Evolutionary conservation across 1,284 basidiomycete species (phyloP), one percentile per base, ranked within the genome.

Genomic region (Puccinia coronata): DNA sequence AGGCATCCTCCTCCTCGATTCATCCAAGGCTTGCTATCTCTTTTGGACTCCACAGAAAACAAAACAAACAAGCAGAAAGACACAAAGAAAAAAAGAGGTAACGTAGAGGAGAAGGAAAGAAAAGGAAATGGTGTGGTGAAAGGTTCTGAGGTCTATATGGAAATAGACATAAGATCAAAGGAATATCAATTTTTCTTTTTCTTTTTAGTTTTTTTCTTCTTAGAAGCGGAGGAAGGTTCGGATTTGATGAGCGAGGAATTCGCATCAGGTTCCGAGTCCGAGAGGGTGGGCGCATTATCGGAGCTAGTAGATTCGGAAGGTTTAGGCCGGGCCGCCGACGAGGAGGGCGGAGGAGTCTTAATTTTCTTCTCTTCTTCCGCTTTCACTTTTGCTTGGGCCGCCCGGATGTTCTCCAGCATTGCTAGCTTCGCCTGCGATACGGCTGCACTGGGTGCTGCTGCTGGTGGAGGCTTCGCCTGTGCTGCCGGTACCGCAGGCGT

Each of bases 151-250:
- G n/a, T n/a, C n/a, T 23, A 34, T 63, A 41, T 5, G 43, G 20
- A 23, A 23, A 63, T 63, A 63, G 20, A n/a, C 18, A 6, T 9
- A 20, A 39, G 18, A 41, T 20, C 18, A n/a, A 70, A n/a, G 16
- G 28, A 6, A 9, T 6, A 11, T 77, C 61, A 77, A 23, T 49
- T 67, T 77, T 77, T 77, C 74, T 77, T 77, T 53, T 77, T 77
- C 74, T 67, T 77, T 55, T 77, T 77, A 63, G 74, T 41, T 77
- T 77, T 77, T 25, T 77, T 77, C 23, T 77, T 77, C 41, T 77
- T 77, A 41, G 55, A 59, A 51, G 74, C 74, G 20, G 74, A 67
- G 31, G 63, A 25, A 5, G 74, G 51, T 23, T 18, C 47, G 2
- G 74, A 63, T n/a, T 51, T 47, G 57, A 41, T 3, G 16, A 57